phyloP scores from a whole-genome alignment of 257 asterid genomes.

The Solanum acaule region DNA sequence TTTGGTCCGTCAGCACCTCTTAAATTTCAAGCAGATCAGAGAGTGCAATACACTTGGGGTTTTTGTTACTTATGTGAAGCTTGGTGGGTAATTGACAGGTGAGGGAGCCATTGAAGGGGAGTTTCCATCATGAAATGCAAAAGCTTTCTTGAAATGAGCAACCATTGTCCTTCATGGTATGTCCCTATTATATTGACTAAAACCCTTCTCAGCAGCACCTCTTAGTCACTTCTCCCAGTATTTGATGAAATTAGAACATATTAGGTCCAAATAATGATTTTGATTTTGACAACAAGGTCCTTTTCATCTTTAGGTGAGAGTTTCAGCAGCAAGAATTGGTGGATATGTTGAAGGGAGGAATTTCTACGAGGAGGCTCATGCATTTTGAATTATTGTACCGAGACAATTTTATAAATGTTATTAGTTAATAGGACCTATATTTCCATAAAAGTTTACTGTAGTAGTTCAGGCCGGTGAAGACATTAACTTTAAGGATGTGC shows the following conservation, averaged over 20 bases:
- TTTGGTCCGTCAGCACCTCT: not conserved
- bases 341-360: constrained; percentile 21
- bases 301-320: constrained; percentile 23
- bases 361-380: constrained; percentile 10
- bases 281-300: constrained; percentile 4
- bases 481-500: not conserved
- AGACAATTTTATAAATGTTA: not conserved
- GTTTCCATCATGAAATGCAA: constrained; percentile 20
- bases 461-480: not conserved
- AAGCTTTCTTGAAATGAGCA: constrained; percentile 18
- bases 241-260: not conserved
- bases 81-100: constrained; percentile 32
- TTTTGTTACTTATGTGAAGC: constrained; percentile 28
- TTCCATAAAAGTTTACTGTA: not conserved
- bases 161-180: constrained; percentile 29
- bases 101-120: constrained; percentile 53
- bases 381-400: not conserved
- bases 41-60: constrained; percentile 8
- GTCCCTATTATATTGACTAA: constrained; percentile 13
- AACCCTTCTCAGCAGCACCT: constrained; percentile 7
- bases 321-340: constrained; percentile 9
- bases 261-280: constrained; percentile 1
- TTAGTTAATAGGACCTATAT: not conserved
- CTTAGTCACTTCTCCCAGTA: not conserved
- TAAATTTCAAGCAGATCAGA: not conserved